phyloP scores from a whole-genome alignment of 306 rosid species.

The Dalbergia oliveri region DNA sequence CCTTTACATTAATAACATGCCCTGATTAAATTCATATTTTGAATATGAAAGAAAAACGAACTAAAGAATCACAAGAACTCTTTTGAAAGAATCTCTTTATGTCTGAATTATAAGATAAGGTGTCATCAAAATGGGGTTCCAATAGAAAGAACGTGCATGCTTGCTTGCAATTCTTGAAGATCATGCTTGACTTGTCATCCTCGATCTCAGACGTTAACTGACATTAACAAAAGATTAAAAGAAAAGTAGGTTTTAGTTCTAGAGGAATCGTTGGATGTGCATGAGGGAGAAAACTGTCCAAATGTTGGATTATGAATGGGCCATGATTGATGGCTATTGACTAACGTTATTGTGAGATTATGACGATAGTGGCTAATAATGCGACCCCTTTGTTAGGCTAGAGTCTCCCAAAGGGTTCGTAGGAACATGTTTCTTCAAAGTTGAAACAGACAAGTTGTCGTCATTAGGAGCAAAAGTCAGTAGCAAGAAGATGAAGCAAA shows the following conservation, averaged over 20 bases:
- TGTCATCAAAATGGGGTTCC: no score
- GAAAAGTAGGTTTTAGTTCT: no score
- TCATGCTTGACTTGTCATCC: neutral
- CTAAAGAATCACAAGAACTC: no score
- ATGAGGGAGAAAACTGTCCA: neutral
- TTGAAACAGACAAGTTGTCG: conserved; percentile 19
- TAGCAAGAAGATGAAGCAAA: neutral
- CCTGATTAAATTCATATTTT: no score
- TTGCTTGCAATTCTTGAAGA: no score
- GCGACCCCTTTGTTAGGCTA: neutral
- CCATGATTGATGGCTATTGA: neutral
- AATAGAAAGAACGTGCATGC: no score
- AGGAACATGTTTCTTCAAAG: conserved; percentile 28
- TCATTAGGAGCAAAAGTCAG: neutral
- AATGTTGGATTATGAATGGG: neutral
- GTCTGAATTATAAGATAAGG: no score
- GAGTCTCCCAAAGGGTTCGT: neutral
- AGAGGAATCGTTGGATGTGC: neutral
- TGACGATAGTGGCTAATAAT: neutral
- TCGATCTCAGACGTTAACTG: neutral
- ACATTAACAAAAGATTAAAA: no score
- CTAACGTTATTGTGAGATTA: neutral
- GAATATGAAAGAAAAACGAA: no score
- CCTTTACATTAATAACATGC: no score
- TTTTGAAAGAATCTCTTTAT: no score